Evolutionary conservation across 2,329 filamentous ascomycete species (phyloP), one percentile per base, ranked within the genome.

Genomic region (Paecilomyces fulvus): DNA sequence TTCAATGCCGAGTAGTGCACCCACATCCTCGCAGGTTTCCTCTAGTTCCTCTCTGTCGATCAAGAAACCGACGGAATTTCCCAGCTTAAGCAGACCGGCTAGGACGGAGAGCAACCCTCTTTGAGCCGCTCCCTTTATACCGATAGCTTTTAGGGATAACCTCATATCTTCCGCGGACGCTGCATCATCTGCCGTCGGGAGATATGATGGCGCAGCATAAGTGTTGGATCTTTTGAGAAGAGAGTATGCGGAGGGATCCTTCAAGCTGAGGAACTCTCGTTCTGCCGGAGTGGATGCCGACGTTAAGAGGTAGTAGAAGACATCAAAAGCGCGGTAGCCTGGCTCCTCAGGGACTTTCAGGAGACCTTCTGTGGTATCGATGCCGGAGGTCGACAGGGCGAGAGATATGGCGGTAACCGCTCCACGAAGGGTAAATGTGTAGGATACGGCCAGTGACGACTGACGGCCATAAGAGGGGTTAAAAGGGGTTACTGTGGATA

Each of bases 241-340:
- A 5, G 84, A 75, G 70, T 97, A 99, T 49, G 83, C 80, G 3
- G 89, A 87, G 2, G 89, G 83, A 8, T 85, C 79, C 73, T 90
- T 88, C 30, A 99, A 81, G 25, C 88, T 85, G 12, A 99, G 77
- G 59, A 92, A 95, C 69, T 97, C 92, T 56, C 90, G 82, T 75
- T 99, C 94, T 1, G 90, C 87, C 3, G 88, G 85, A 1, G 90
- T 94, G 0, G 94, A 95, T 0, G 89, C 88, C n/a, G 89, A 91
- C 0, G 92, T 95, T 48, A 97, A 80, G 0, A 99, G 83, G 66
- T 96, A 97, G 76, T 99, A 97, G 69, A 99, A 97, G 52, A 95
- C 94, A 68, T 99, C 92, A 64, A 99, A 99, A 3, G 92, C 94
- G 60, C 94, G 86, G 72, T 90, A 90, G 11, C 94, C 94, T 6